Base-by-base conservation (phyloP, 768 basidiomycete genomes). In the Boletus vermiculosoides region DNA sequence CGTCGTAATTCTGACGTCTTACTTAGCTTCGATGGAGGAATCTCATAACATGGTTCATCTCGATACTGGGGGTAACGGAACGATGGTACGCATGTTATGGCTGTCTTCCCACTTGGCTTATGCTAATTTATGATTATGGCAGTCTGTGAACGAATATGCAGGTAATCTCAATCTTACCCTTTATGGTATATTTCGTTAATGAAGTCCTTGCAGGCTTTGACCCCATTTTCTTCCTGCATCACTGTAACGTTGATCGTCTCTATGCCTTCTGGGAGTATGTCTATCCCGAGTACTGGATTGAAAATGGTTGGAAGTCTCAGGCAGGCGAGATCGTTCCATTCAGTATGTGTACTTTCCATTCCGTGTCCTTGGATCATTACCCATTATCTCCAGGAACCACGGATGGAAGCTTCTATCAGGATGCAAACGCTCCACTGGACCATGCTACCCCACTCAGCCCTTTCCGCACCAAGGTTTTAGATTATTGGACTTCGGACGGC, bases 201-300 rank as follows among this genome's bases (percentile, higher is more conserved):
- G 15, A 30, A 37, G 15, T 11, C 3, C 5, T 31, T 25, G 5
- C 8, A 64, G 63, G 23, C 5, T 64, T 56, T 22, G 63, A 64
- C 46, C 63, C 63, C 0, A 59, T 65, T 18, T 65, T 65, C 55
- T 62, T 30, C 45, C 20, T 65, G 28, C 64, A 65, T 37, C 64
- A 65, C 18, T 45, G 50, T 33, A 65, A 63, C 23, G 50, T 65
- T 9, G 64, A 65, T 16, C 63, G 63, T 13, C 25, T 65, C 18
- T 62, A 59, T 8, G 60, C 63, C 5, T 59, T 65, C 31, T 65
- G 63, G 64, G 64, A 65, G 50, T 65, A 66, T 31, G 12, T 66
- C 20, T 65, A 65, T 28, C 55, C 64, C 3, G 2, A 59, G 0
- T 63, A 65, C 45, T 66, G 64, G 63, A 56, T 64, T 0, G 54